Percentiles rank a stretch among this genome's conserved stretches.
Evolutionary conservation across 2,329 filamentous ascomycete genomes (phyloP).

Genomic region (Bimuria novae-zelandiae): DNA sequence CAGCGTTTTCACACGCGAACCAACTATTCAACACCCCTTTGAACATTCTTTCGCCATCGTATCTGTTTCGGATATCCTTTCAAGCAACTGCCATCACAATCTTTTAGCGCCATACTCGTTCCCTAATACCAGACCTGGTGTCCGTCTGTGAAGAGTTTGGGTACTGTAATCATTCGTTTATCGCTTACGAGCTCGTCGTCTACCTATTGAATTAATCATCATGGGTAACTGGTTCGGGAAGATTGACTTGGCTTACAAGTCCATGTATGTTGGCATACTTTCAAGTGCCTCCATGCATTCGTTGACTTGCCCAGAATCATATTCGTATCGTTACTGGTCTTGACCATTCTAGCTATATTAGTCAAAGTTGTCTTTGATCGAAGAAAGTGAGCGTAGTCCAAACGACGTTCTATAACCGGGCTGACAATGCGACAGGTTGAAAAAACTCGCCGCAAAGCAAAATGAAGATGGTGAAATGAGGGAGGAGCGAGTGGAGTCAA

Average conservation of each 20-base stretch:
- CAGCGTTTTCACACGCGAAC: slow-evolving; percentile 1
- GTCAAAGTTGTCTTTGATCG: slow-evolving; percentile 43
- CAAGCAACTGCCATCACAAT: not conserved
- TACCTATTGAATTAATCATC: slow-evolving; percentile 11
- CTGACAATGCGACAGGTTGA: slow-evolving; percentile 32
- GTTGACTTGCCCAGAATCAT: slow-evolving; percentile 35
- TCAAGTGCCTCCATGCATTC: not conserved
- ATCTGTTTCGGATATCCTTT: slow-evolving; percentile 7
- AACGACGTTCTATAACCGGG: not conserved
- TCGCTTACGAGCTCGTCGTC: not conserved
- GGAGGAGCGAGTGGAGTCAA: slow-evolving; percentile 43
- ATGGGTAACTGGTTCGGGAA: slow-evolving; percentile 43
- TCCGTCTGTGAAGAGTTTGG: slow-evolving; percentile 9
- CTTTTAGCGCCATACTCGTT: not conserved
- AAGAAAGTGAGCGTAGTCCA: slow-evolving; percentile 35
- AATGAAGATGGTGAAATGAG: slow-evolving; percentile 32
- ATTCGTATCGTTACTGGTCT: slow-evolving; percentile 36
- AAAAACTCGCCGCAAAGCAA: slow-evolving; percentile 31
- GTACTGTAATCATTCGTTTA: slow-evolving; percentile 19
- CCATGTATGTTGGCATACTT: slow-evolving; percentile 29
- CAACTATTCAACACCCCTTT: slow-evolving; percentile 12
- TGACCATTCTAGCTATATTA: slow-evolving; percentile 39
- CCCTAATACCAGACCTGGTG: slow-evolving; percentile 8
- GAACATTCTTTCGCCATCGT: slow-evolving; percentile 4
- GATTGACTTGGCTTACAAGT: slow-evolving; percentile 45